Evolutionary conservation across 345 rosid genomes (phyloP).

Genomic region (Eucalyptus cladocalyx): DNA sequence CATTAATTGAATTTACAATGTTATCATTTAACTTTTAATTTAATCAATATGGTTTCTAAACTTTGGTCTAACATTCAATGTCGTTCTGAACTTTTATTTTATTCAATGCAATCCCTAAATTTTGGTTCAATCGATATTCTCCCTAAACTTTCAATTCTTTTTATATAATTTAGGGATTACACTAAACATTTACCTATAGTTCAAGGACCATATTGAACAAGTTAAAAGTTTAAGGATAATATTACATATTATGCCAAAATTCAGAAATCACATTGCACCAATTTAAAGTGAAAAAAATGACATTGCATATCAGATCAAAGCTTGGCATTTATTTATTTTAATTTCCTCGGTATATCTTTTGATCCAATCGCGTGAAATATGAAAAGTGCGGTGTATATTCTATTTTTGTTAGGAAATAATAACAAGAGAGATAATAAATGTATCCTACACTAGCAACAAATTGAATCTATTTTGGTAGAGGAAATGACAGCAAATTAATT

Average conservation of each 20-base stretch:
- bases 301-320: background rate
- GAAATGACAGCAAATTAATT: background rate
- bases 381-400: background rate
- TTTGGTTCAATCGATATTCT: background rate
- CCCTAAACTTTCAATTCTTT: background rate
- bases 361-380: background rate
- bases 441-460: background rate
- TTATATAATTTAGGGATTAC: background rate
- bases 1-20: background rate
- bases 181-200: background rate
- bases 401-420: background rate
- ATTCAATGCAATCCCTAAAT: fast-evolving
- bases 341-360: background rate
- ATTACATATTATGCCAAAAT: background rate
- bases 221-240: background rate
- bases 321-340: background rate
- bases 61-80: fast-evolving
- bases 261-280: background rate
- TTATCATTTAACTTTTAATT: background rate
- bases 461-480: background rate
- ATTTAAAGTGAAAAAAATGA: background rate
- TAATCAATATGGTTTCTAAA: fast-evolving
- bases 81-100: background rate
- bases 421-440: background rate
- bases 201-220: too few relatives aligned